Base-by-base conservation (phyloP, 2,329 filamentous ascomycete species). In the Tolypocladium cylindrosporum region DNA sequence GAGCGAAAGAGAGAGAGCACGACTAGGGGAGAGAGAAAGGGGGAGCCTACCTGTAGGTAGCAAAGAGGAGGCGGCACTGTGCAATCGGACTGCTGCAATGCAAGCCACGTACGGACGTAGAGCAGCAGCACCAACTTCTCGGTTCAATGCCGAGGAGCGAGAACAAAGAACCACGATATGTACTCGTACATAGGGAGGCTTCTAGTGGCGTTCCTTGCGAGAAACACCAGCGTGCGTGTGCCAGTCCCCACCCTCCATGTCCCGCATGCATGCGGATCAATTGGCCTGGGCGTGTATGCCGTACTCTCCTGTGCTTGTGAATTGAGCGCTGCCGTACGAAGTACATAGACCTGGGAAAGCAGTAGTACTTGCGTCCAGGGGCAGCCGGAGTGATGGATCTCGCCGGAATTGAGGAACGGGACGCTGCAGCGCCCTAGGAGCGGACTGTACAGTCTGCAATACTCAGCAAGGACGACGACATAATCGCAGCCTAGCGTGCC, bases 41-140 rank as follows among this genome's bases (percentile, higher is more conserved):
- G 40, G 53, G n/a, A 55, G 21, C 48, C 13, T 51, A 21, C 31
- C 10, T n/a, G 31, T 11, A n/a, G 19, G 2, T 31, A 51, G 31
- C 48, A n/a, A 36, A 24, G 48, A 36, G 24, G 43, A 48, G 48
- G 27, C 48, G 21, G 48, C 19, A 31, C 39, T 31, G 56, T 48
- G 56, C 41, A 39, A 34, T 55, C 53, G 42, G 53, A 51, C 52
- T 50, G 42, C 57, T 58, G 57, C 52, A 57, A 57, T 52, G 57
- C 52, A 55, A 52, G 57, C 57, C 57, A 55, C 52, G 57, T 58
- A 39, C 37, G 52, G 45, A 55, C 52, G 57, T 58, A 31, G 43
- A 55, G 45, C 42, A 55, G 45, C 42, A 39, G 53, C 53, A 48
- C 34, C 57, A 27, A 39, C 42, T 36, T 36, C 34, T 57, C 56